A percentile compares a stretch with the other conserved stretches of the same genome.
Evolutionary conservation across 106 monocot genomes (phyloP).

Genomic region (Dendrobium huoshanense): DNA sequence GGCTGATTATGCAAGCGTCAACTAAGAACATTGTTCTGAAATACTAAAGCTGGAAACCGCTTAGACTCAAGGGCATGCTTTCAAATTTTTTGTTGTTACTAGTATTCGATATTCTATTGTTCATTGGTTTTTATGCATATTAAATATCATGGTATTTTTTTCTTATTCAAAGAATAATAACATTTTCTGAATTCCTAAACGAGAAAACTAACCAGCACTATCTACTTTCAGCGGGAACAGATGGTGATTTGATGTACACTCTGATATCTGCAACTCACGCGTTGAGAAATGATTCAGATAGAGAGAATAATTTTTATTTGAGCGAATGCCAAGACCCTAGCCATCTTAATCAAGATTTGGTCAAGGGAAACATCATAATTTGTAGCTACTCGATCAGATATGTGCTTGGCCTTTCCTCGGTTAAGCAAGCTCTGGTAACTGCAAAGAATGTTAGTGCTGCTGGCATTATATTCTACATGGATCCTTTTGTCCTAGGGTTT

Average conservation of each 20-base stretch:
- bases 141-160: neutral
- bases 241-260: conserved; percentile 61
- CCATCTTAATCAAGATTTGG: conserved; percentile 44
- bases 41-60: neutral
- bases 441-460: conserved; percentile 86
- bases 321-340: conserved; percentile 95
- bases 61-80: neutral
- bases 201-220: neutral
- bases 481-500: conserved; percentile 86
- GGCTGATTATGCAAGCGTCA: neutral
- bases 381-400: conserved; percentile 88
- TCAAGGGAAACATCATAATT: conserved; percentile 68
- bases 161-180: neutral
- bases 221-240: conserved; percentile 75
- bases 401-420: conserved; percentile 81
- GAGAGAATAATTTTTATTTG: conserved; percentile 47
- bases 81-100: neutral
- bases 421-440: conserved; percentile 76
- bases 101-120: neutral
- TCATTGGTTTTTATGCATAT: neutral
- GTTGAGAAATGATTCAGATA: conserved; percentile 37
- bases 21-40: conserved; percentile 1
- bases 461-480: conserved; percentile 87
- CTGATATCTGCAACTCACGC: conserved; percentile 78
- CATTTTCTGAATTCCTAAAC: neutral